Evolutionary conservation across 495 filamentous ascomycete species (phyloP), one percentile per base, ranked within the genome.

Genomic region (Penicillium chermesinum): DNA sequence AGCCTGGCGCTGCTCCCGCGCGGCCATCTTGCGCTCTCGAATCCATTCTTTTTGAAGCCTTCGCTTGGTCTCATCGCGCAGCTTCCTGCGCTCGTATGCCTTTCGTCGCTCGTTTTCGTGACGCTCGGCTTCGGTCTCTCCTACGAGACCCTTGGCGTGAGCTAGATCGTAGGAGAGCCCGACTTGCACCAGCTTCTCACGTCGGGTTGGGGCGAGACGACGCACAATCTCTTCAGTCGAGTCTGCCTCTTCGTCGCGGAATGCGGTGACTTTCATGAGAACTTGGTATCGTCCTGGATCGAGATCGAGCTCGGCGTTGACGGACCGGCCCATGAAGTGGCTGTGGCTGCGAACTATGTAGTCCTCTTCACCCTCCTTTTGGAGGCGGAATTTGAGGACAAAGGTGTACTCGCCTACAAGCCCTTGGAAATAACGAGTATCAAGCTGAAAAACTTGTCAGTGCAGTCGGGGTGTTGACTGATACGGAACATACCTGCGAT

Each of bases 91-190:
- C 38, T 73, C 70, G 0, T 55, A 64, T 1, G 70, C 74, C 49
- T 72, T 73, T 33, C 71, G 70, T 44, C 65, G 64, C 41, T 70
- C 54, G 27, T 76, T 67, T 4, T 65, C 58, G 20, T 64, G 55
- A 62, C 81, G 83, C 57, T 89, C 84, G 44, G 77, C 71, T n/a
- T 83, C 71, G 4, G 81, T 81, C 53, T 89, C 84, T 21, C 72
- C 63, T 17, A 84, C 71, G 16, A 83, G 76, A 14, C 84, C 86
- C 62, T 90, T 91, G 30, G 82, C 83, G 57, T 94, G 87, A 3
- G 90, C 88, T 8, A 91, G 66, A 58, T 96, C 91, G 48, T 95
- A 94, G 3, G 84, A 82, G 20, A 86, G 76, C 3, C 88, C 90
- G 16, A 91, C 82, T 46, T 86, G 83, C 2, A 90, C 78, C 2